Evolutionary conservation across 2,329 filamentous ascomycete species (phyloP), one percentile per base, ranked within the genome.

Genomic region (Hymenoscyphus repandus): DNA sequence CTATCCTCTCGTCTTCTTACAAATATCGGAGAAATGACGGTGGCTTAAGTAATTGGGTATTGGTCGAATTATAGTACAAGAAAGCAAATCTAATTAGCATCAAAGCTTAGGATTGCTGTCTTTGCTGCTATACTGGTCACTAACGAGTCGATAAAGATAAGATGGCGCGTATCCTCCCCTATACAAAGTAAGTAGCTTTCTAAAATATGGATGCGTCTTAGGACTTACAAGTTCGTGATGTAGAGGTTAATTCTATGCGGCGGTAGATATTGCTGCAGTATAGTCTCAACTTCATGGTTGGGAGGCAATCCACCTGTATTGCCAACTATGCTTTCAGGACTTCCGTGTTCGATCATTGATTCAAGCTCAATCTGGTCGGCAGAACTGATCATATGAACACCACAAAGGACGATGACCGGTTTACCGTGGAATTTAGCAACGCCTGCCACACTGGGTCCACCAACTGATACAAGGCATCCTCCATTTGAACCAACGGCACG

Each of bases 311-410:
- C 90, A 56, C 96, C 86, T 17, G 88, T 80, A 65, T 89, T 96
- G 36, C 76, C 78, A 39, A 93, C 80, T 50, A 90, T 85, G 58
- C 80, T 85, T 48, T 85, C 83, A 1, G 90, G 82, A 66, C 91
- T 84, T 13, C 90, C 92, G 72, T 90, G 90, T 70, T 96, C 92
- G 52, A 96, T 87, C 54, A 95, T 73, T 4, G 83, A 82, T 57
- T 90, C 86, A 47, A 87, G 84, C 62, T 93, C 84, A 62, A 90
- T 91, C 1, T 90, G 87, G 62, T 90, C 92, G 52, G 95, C 84
- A 0, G 93, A 91, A 60, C 89, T 95, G 49, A 99, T 80, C 70
- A 95, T 95, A 75, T 96, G 97, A 17, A 97, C 85, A 31, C 90
- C 92, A 47, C 86, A 88, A 39, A 99, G 80, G 2, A 95, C 89